Conservation (phyloP, 768 basidiomycete species). For the Suillus clintonianus region DNA sequence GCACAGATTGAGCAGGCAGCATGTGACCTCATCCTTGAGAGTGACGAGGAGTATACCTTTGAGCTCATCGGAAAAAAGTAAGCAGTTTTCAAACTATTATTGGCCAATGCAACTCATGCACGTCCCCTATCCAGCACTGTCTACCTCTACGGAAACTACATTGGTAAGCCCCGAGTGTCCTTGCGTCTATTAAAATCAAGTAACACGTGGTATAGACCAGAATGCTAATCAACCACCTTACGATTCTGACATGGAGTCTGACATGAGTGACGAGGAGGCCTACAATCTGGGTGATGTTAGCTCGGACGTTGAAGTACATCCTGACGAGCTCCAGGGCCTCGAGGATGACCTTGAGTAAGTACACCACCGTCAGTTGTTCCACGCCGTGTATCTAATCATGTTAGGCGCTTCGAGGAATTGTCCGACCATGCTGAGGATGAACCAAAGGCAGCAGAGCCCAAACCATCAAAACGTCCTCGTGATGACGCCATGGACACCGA, state of each 20-base stretch:
- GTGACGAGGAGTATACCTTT: conserved; percentile 65
- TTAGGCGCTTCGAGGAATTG: conserved; percentile 76
- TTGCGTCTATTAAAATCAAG: not conserved
- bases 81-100: conserved; percentile 16
- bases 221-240: conserved; percentile 49
- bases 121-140: conserved; percentile 49
- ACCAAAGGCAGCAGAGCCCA: conserved; percentile 29
- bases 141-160: conserved; percentile 83
- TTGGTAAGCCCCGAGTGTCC: conserved; percentile 48
- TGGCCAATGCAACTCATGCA: not conserved
- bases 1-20: conserved; percentile 74
- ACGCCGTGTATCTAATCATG: conserved; percentile 3
- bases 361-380: not conserved
- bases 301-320: conserved; percentile 80
- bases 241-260: conserved; percentile 47
- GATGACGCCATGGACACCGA: conserved; percentile 55
- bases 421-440: conserved; percentile 19
- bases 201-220: conserved; percentile 49
- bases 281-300: conserved; percentile 75
- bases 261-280: conserved; percentile 46
- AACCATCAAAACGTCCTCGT: conserved; percentile 68
- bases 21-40: conserved; percentile 70
- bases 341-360: conserved; percentile 46
- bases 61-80: conserved; percentile 84
- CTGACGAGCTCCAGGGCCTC: conserved; percentile 54